phyloP scores from a whole-genome alignment of 2,329 filamentous ascomycete genomes.

The Chrysosporium keratinophilum region DNA sequence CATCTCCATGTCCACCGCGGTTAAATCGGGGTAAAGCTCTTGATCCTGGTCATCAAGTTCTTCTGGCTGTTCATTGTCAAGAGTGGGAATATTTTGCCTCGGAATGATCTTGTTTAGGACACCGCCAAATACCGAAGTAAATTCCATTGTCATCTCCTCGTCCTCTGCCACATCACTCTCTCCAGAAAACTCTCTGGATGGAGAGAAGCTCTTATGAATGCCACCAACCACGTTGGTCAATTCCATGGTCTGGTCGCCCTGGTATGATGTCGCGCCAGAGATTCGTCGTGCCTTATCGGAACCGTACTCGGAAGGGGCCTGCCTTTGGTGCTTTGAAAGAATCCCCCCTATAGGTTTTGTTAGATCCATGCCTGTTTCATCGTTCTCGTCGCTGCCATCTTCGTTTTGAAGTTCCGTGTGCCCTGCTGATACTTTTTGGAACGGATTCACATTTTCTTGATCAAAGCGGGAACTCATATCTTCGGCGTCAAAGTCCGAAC shows the following conservation, averaged over 20 bases:
- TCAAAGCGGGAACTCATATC: slow-evolving; percentile 35
- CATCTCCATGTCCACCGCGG: slow-evolving; percentile 51
- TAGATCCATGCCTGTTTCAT: slow-evolving; percentile 89
- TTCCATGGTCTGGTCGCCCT: slow-evolving; percentile 40
- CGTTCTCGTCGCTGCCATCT: slow-evolving; percentile 37
- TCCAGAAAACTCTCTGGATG: slow-evolving; percentile 22
- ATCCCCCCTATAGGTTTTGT: slow-evolving; percentile 76
- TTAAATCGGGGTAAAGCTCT: slow-evolving; percentile 15
- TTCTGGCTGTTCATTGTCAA: slow-evolving; percentile 13
- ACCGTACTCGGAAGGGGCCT: background rate
- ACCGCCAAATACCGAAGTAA: slow-evolving; percentile 38
- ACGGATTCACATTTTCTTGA: slow-evolving; percentile 37
- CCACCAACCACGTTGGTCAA: slow-evolving; percentile 38
- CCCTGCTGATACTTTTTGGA: slow-evolving; percentile 16
- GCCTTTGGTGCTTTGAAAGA: slow-evolving; percentile 39
- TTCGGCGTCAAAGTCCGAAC: slow-evolving; percentile 34
- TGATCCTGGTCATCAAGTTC: background rate
- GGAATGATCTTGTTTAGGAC: slow-evolving; percentile 24
- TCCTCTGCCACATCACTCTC: slow-evolving; percentile 30
- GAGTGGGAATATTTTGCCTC: slow-evolving; percentile 6
- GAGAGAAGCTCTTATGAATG: slow-evolving; percentile 21
- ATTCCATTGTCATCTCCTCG: slow-evolving; percentile 42
- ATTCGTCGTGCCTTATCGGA: slow-evolving; percentile 36
- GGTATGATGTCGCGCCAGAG: slow-evolving; percentile 37
- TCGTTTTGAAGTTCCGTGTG: slow-evolving; percentile 3